phyloP scores from a whole-genome alignment of 1,284 basidiomycete species.

The Naganishia liquefaciens region DNA sequence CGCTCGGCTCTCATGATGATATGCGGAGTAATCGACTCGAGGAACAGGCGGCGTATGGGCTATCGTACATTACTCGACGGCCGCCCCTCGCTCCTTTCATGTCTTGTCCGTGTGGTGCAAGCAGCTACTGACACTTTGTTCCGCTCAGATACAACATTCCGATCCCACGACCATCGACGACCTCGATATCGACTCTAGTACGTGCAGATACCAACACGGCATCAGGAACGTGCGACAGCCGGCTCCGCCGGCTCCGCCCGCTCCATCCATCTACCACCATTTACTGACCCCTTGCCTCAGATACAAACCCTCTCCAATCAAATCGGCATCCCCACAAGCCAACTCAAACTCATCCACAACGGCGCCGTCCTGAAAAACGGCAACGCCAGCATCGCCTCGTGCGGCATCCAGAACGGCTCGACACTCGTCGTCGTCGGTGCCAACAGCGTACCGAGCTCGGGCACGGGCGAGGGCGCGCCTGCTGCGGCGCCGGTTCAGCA shows the following conservation, averaged over 20 bases:
- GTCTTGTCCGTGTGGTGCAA: too few relatives aligned
- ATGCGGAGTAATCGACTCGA: too few relatives aligned
- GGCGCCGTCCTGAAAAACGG: constrained; percentile 54
- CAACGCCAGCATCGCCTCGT: constrained; percentile 49
- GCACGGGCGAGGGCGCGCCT: constrained; percentile 9
- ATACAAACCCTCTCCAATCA: constrained; percentile 47
- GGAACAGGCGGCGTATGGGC: too few relatives aligned
- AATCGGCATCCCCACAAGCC: constrained; percentile 44
- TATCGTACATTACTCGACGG: too few relatives aligned
- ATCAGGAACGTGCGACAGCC: background rate
- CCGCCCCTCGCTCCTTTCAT: too few relatives aligned
- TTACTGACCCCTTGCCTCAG: constrained; percentile 2
- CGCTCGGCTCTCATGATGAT: background rate
- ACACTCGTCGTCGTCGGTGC: constrained; percentile 49
- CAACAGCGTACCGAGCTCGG: constrained; percentile 25
- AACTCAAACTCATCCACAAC: constrained; percentile 53
- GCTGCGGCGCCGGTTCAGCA: constrained; percentile 35
- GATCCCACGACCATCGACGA: constrained; percentile 48
- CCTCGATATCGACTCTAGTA: constrained; percentile 39
- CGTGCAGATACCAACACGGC: background rate
- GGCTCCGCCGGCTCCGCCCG: background rate
- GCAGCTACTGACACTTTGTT: background rate
- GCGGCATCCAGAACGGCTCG: constrained; percentile 50
- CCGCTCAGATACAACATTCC: constrained; percentile 52
- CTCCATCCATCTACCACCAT: background rate